A percentile compares a stretch with the other conserved stretches of the same genome.
These are phyloP conservation scores for Galerina marginata DNA, from an alignment of 768 basidiomycete genomes.

Conservation along the genomic window DNA sequence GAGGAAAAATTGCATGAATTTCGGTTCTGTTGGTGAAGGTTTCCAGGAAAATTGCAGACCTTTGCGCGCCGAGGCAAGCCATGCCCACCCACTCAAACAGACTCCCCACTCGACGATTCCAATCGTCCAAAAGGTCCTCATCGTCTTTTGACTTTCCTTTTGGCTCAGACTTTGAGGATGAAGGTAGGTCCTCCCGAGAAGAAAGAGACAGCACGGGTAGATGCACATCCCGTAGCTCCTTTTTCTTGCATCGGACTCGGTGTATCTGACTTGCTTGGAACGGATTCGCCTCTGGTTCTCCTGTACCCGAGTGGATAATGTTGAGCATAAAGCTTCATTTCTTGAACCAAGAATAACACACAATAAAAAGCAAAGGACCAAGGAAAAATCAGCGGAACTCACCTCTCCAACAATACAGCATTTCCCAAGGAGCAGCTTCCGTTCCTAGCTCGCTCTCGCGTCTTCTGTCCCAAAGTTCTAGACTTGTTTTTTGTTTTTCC, in stretches of 20 bases:
- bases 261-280: slow-evolving; percentile 19
- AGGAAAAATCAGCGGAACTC: neutral
- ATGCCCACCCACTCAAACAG: slow-evolving; percentile 81
- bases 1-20: neutral
- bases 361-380: neutral
- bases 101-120: slow-evolving; percentile 46
- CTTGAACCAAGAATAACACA: neutral
- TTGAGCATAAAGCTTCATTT: neutral
- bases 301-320: slow-evolving; percentile 4
- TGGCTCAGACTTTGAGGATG: slow-evolving; percentile 10
- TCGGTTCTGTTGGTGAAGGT: neutral
- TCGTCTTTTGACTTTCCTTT: slow-evolving; percentile 6
- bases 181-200: slow-evolving; percentile 27
- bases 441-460: slow-evolving; percentile 36
- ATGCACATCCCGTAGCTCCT: slow-evolving; percentile 38
- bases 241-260: slow-evolving; percentile 29
- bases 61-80: slow-evolving; percentile 67
- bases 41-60: slow-evolving; percentile 43
- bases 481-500: slow-evolving; percentile 42
- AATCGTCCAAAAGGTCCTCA: slow-evolving; percentile 49
- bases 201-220: slow-evolving; percentile 45
- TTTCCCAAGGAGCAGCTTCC: slow-evolving; percentile 46
- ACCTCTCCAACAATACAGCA: slow-evolving; percentile 45
- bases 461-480: slow-evolving; percentile 56
- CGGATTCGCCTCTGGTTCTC: slow-evolving; percentile 23